Evolutionary conservation across 2,329 filamentous ascomycete species (phyloP), one percentile per base, ranked within the genome.

Genomic region (Aschersonia sp.): DNA sequence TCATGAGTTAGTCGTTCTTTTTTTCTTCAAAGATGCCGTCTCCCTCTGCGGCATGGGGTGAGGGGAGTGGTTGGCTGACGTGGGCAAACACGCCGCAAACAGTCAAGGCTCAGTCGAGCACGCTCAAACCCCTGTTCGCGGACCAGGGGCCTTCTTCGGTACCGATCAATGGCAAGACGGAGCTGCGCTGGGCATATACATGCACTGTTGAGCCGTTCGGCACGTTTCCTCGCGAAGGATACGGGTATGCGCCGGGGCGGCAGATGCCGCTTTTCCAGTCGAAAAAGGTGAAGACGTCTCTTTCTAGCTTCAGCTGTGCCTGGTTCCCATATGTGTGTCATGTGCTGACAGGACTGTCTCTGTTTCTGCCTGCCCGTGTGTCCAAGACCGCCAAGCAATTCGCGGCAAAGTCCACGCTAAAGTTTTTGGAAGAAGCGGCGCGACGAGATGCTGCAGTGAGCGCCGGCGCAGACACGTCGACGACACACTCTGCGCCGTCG

Each of bases 381-480:
- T 2, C 8, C 2, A 44, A 68, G 61, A 57, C 69, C 37, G 73
- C 76, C 30, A 77, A 73, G 57, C 64, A 69, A 51, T 75, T 70
- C 52, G 74, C 75, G 1, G 73, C 75, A 29, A 68, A 67, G 53
- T 66, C 64, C 10, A 72, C 72, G 30, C 53, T 70, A 29, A 57
- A 64, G 6, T 73, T 65, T 61, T 60, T 75, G 35, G n/a, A 43
- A 30, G 37, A n/a, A 30, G 14, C 35, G 8, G 30, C 6, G 12
- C 30, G 32, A 46, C 40, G 14, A 42, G 5, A 42, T 2, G 2
- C 40, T n/a, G 14, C 40, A 22, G 9, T 12, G 7, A 22, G 40
- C 14, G n/a, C 40, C n/a, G 4, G 12, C 35, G 35, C 5, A 12
- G 35, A 37, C 35, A 9, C 35, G 35, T 5, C 35, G 8, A 37